These are phyloP conservation scores for Zygosaccharomyces bisporus DNA, from an alignment of 805 yeast species.

Conservation along the genomic window DNA sequence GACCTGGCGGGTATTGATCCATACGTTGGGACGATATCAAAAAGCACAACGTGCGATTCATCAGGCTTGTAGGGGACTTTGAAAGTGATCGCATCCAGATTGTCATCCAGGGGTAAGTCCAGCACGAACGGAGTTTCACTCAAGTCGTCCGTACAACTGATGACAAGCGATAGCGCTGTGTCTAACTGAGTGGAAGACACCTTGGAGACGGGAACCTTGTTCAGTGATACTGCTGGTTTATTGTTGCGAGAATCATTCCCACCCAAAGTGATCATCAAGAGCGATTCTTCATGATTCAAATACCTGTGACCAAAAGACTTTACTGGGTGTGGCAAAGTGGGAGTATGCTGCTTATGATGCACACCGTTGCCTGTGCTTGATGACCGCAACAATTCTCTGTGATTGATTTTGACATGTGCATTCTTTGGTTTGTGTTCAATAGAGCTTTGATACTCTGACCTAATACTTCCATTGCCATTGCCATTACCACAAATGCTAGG, in stretches of 20 bases:
- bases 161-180: constrained; percentile 75
- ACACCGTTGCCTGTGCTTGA: constrained; percentile 7
- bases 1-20: constrained; percentile 39
- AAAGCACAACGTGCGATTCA: constrained; percentile 56
- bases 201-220: constrained; percentile 69
- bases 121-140: constrained; percentile 57
- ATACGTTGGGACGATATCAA: constrained; percentile 89
- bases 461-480: background rate
- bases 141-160: constrained; percentile 40
- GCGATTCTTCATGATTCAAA: constrained; percentile 57
- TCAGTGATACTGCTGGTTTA: constrained; percentile 59
- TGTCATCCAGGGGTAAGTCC: constrained; percentile 83
- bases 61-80: constrained; percentile 49
- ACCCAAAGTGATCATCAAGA: constrained; percentile 81
- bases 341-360: constrained; percentile 9
- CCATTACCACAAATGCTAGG: background rate
- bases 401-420: constrained; percentile 7
- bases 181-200: constrained; percentile 81
- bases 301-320: constrained; percentile 85
- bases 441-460: constrained; percentile 12
- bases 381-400: constrained; percentile 10
- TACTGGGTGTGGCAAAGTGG: constrained; percentile 45
- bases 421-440: constrained; percentile 14
- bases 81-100: constrained; percentile 67
- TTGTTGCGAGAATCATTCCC: constrained; percentile 70